A percentile compares a stretch with the other conserved stretches of the same genome.
Evolutionary conservation across 345 rosid species (phyloP).

Genomic region (Laguncularia racemosa): DNA sequence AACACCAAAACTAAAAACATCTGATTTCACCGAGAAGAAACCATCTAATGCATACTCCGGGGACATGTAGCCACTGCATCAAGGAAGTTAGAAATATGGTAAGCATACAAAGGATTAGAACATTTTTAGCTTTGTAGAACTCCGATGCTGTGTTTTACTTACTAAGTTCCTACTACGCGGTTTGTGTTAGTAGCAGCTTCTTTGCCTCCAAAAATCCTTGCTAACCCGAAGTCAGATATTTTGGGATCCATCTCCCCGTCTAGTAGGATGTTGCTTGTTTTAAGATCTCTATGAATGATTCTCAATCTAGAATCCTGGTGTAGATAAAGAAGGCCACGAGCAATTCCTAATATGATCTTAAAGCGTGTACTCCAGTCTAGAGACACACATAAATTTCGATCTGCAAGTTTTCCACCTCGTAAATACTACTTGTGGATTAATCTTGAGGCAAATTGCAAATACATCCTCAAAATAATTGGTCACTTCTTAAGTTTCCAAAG

Average conservation of each 20-base stretch:
- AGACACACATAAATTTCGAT: conserved; percentile 15
- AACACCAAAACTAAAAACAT: conserved; percentile 61
- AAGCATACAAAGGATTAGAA: background rate
- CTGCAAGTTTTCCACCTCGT: conserved; percentile 13
- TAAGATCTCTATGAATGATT: conserved; percentile 68
- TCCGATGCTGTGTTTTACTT: conserved; percentile 9
- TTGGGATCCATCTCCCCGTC: conserved; percentile 70
- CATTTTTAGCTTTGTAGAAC: background rate
- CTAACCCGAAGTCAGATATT: conserved; percentile 75
- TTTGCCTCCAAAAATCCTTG: conserved; percentile 54
- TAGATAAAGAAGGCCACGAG: conserved; percentile 62
- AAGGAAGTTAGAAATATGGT: background rate
- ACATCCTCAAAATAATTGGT: too few relatives aligned
- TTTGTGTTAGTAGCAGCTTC: conserved; percentile 44
- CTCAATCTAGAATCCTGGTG: conserved; percentile 70
- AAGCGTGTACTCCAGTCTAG: conserved; percentile 46
- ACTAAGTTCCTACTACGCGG: conserved; percentile 74
- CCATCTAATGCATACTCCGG: conserved; percentile 65
- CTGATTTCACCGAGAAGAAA: conserved; percentile 55
- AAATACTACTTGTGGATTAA: background rate
- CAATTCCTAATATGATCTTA: conserved; percentile 56
- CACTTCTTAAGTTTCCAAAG: too few relatives aligned
- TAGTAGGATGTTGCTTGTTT: conserved; percentile 51
- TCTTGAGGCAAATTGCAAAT: background rate
- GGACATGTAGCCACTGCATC: conserved; percentile 62